Evolutionary conservation across 2,329 filamentous ascomycete species (phyloP).

Genomic region (Trichoderma endophyticum): DNA sequence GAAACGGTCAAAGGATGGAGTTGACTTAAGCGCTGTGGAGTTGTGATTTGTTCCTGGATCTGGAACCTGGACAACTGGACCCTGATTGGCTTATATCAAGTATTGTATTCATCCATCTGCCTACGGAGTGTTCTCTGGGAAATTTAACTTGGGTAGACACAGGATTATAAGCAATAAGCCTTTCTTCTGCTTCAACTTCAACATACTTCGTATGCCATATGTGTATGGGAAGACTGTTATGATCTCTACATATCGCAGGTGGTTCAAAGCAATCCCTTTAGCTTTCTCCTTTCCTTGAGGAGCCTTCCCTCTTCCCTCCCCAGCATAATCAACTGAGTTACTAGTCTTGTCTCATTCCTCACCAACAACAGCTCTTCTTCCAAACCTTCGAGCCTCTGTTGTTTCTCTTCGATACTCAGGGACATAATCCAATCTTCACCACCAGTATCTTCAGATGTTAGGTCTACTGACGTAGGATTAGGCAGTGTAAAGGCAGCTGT

Average conservation of each 20-base stretch:
- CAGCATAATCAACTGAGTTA: neutral
- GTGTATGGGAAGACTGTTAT: too few relatives aligned
- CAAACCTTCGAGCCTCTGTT: neutral
- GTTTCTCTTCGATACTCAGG: neutral
- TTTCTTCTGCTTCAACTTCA: too few relatives aligned
- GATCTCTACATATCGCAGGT: too few relatives aligned
- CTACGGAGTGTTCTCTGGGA: too few relatives aligned
- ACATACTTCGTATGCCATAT: too few relatives aligned
- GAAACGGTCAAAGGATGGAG: neutral
- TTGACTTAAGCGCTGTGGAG: neutral
- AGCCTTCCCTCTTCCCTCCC: too few relatives aligned
- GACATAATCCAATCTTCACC: neutral
- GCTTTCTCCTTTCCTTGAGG: too few relatives aligned
- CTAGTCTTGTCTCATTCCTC: neutral
- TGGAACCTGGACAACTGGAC: too few relatives aligned
- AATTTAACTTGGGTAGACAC: too few relatives aligned
- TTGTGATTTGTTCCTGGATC: neutral
- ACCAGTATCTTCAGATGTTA: neutral
- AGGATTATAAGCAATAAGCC: too few relatives aligned
- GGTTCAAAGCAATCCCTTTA: too few relatives aligned
- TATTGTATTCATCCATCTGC: neutral
- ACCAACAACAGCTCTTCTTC: neutral
- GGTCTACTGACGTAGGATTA: neutral
- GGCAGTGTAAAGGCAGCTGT: neutral
- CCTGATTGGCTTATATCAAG: neutral